Conservation (phyloP, 169 alveolate species). For the Cryptosporidium andersoni region DNA sequence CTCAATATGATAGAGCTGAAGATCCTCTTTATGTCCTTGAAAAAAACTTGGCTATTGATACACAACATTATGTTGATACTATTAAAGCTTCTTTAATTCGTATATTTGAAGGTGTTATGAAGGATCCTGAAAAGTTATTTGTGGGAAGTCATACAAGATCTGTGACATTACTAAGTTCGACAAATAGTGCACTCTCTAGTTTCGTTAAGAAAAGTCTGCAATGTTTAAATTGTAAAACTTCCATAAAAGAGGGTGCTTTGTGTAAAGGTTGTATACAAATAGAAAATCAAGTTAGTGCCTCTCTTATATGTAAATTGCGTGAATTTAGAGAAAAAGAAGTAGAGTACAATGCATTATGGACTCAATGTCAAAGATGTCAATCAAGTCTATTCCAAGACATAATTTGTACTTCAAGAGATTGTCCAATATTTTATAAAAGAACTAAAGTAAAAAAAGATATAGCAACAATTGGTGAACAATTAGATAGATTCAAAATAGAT, state of each 20-base stretch:
- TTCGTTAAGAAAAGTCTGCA: conserved; percentile 88
- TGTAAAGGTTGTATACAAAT: conserved; percentile 75
- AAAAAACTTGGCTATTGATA: conserved; percentile 95
- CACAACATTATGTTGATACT: conserved; percentile 95
- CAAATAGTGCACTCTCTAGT: conserved; percentile 87
- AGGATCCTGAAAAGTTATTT: conserved; percentile 90
- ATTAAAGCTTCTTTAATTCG: conserved; percentile 91
- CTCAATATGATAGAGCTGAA: conserved; percentile 97
- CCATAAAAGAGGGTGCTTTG: conserved; percentile 80
- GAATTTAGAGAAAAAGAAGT: conserved; percentile 88
- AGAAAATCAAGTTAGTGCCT: conserved; percentile 75
- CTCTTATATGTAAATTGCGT: conserved; percentile 81
- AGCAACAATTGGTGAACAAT: conserved; percentile 78
- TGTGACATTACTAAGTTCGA: conserved; percentile 49
- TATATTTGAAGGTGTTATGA: conserved; percentile 90
- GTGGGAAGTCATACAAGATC: conserved; percentile 88
- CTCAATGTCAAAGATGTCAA: conserved; percentile 98
- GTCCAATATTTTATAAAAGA: conserved; percentile 97
- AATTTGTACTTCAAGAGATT: conserved; percentile 95
- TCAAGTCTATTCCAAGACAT: conserved; percentile 94
- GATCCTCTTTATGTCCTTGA: conserved; percentile 98
- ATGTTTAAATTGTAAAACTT: conserved; percentile 93
- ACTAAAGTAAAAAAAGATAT: conserved; percentile 91
- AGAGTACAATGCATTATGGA: conserved; percentile 93
- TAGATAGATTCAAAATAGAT: conserved; percentile 47